Percentiles rank a stretch among this genome's conserved stretches.
Evolutionary conservation across 2,329 filamentous ascomycete genomes (phyloP).

Genomic region (Beauveria brongniartii): DNA sequence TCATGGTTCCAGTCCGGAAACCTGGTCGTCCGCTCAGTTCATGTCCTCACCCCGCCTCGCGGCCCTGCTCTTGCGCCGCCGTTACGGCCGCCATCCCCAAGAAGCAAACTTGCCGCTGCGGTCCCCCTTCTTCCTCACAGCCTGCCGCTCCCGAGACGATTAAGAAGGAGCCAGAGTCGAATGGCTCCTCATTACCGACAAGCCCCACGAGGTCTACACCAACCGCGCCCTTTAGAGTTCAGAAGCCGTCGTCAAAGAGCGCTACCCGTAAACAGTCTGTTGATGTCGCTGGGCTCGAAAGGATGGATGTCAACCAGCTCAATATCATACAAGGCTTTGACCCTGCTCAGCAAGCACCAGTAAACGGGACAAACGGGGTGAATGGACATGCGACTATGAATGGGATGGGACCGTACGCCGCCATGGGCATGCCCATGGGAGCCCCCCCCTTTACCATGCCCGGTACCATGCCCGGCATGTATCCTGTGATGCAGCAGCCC

Average conservation of each 20-base stretch:
- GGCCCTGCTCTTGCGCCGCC: constrained; percentile 52
- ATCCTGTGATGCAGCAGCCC: constrained; percentile 25
- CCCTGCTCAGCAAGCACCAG: constrained; percentile 18
- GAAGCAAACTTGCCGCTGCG: constrained; percentile 48
- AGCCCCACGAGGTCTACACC: constrained; percentile 24
- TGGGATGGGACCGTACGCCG: constrained; percentile 20
- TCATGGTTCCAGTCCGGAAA: constrained; percentile 64
- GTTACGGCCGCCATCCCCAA: constrained; percentile 58
- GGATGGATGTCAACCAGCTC: constrained; percentile 45
- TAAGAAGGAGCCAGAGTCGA: constrained; percentile 19
- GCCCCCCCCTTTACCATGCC: constrained; percentile 19
- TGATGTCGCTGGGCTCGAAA: constrained; percentile 38
- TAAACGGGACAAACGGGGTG: constrained; percentile 10
- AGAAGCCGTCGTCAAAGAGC: constrained; percentile 33
- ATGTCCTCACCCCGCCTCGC: constrained; percentile 57
- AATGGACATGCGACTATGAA: constrained; percentile 13
- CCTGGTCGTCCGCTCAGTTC: constrained; percentile 62
- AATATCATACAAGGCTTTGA: constrained; percentile 36
- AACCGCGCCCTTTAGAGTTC: constrained; percentile 34
- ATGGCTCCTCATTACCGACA: constrained; percentile 19
- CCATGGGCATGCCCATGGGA: constrained; percentile 21
- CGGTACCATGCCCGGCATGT: constrained; percentile 20
- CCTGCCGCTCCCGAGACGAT: constrained; percentile 16
- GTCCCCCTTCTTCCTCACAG: constrained; percentile 20
- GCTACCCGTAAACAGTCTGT: constrained; percentile 39